phyloP scores from a whole-genome alignment of 2,329 filamentous ascomycete species.

The Arthrobotrys sinensis region DNA sequence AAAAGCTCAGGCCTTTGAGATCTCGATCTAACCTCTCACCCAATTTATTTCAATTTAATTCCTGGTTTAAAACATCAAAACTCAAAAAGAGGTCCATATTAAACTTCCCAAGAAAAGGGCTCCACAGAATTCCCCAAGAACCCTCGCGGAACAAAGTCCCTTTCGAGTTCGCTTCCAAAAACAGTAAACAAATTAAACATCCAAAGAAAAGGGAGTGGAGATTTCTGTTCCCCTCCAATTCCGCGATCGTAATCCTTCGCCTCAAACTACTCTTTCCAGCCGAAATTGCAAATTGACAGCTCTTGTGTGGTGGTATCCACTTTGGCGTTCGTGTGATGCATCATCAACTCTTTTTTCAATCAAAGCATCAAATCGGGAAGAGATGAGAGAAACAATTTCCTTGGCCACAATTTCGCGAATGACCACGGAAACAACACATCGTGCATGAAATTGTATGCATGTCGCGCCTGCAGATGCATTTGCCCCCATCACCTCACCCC shows the following conservation, averaged over 20 bases:
- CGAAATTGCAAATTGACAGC: constrained; percentile 33
- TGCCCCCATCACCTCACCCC: constrained; percentile 31
- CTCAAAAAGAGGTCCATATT: constrained; percentile 7
- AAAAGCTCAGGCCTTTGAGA: constrained; percentile 14
- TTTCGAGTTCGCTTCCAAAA: constrained; percentile 38
- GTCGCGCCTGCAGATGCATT: constrained; percentile 40
- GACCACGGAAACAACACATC: constrained; percentile 60
- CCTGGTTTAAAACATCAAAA: constrained; percentile 9
- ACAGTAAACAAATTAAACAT: constrained; percentile 49
- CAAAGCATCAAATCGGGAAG: constrained; percentile 16
- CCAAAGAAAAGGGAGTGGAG: constrained; percentile 1
- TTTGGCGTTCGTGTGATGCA: constrained; percentile 22
- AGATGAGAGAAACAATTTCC: constrained; percentile 18
- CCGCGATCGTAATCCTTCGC: constrained; percentile 20
- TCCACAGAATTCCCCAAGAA: constrained; percentile 22
- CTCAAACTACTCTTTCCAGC: constrained; percentile 27
- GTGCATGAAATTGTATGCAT: constrained; percentile 60
- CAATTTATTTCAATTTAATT: constrained; percentile 9
- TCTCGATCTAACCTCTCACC: constrained; percentile 14
- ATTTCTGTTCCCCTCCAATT: constrained; percentile 15
- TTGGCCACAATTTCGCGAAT: constrained; percentile 36
- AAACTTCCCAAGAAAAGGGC: constrained; percentile 11
- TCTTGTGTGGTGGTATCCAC: constrained; percentile 19
- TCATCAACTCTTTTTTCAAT: constrained; percentile 20
- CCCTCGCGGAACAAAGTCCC: constrained; percentile 1